Percentiles rank a stretch among this genome's conserved stretches.
These are phyloP conservation scores for Tolypocladium tropicale DNA, from an alignment of 2,329 filamentous ascomycete genomes.

Conservation along the genomic window DNA sequence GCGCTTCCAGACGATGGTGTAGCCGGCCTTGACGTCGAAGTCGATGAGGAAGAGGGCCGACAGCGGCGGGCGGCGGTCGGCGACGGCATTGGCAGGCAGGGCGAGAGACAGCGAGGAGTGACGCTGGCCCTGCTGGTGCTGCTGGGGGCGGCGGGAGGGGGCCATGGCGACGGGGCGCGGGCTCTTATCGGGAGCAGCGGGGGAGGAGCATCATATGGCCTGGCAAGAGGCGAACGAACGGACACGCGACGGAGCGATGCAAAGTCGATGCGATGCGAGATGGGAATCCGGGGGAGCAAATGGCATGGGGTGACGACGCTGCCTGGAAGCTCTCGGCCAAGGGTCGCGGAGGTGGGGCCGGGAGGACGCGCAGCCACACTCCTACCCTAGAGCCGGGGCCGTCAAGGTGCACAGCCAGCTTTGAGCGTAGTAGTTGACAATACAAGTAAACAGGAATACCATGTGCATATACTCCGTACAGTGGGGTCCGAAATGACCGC, in stretches of 20 bases:
- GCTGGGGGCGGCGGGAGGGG: constrained; percentile 27
- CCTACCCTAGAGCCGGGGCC: no score
- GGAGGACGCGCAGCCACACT: no score
- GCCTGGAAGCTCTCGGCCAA: no score
- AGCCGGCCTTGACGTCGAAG: constrained; percentile 88
- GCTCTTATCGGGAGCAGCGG: constrained; percentile 10
- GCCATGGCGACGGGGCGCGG: constrained; percentile 23
- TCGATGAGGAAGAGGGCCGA: constrained; percentile 80
- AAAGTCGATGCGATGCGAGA: not conserved
- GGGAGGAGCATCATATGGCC: constrained; percentile 16
- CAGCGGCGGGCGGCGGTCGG: constrained; percentile 30
- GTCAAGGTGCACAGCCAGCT: no score
- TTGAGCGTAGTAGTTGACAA: no score
- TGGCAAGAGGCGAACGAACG: not conserved
- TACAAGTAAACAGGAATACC: no score
- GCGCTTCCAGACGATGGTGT: constrained; percentile 82
- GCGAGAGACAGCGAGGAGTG: constrained; percentile 25
- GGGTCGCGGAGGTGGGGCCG: no score
- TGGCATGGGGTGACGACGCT: no score
- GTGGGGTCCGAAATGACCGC: no score
- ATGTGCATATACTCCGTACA: no score
- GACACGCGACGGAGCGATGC: not conserved
- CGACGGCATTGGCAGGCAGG: constrained; percentile 17
- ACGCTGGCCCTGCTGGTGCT: constrained; percentile 24
- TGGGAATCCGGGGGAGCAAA: not conserved